Evolutionary conservation across 2,329 filamentous ascomycete species (phyloP), one percentile per base, ranked within the genome.

Genomic region (Hypomyces rosellus): DNA sequence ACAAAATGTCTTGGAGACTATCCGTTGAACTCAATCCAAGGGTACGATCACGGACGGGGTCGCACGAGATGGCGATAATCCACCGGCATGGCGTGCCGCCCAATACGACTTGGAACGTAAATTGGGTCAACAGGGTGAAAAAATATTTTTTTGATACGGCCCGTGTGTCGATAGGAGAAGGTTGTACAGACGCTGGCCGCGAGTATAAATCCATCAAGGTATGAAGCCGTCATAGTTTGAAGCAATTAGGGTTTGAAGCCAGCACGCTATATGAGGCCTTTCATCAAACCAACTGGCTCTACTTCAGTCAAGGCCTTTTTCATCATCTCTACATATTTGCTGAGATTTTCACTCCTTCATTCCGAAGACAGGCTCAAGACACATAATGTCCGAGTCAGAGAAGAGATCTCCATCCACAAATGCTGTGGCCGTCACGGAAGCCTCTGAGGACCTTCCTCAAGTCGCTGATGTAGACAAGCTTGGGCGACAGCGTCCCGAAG

Each of bases 401-500:
- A 45, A 34, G 37, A 52, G 48, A 15, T 45, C 48, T 30, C 5
- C 49, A n/a, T 54, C 42, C 36, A 41, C 39, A 20, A 50, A 53
- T 49, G 36, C 43, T 16, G 39, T 46, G 20, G 46, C 53, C 25
- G 37, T 48, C 16, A 50, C 41, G 30, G 55, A 57, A 46, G 47
- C 34, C 18, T 37, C 49, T 33, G 58, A 61, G 20, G 58, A 60
- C 18, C 33, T 48, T 18, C 30, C 48, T 15, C 42, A 38, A 13
- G 14, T 33, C 14, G 46, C 56, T 13, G 67, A 71, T 40, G 67
- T 84, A 43, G 79, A 85, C 54, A 71, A 71, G 25, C 67, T 85
- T 3, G 83, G 82, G 18, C 72, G 81, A 48, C 72, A 82, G 61
- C 70, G 82, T 12, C 82, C 82, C 2, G 67, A 70, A 5, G 69